Evolutionary conservation across 768 basidiomycete genomes (phyloP), one percentile per base, ranked within the genome.

Genomic region (Gloeostereum incarnatum): DNA sequence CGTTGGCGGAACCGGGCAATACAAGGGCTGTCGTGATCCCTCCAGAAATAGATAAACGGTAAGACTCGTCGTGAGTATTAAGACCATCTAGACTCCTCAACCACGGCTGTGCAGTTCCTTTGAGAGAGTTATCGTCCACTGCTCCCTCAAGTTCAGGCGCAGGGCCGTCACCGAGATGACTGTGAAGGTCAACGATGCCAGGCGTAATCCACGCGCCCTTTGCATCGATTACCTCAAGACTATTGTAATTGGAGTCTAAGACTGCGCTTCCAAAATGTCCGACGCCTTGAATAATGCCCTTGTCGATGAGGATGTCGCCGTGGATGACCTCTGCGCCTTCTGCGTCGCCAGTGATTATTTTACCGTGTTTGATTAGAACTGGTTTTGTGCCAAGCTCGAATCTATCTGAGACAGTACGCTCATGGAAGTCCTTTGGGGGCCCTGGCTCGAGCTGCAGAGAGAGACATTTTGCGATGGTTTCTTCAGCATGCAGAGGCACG

Each of bases 21-120:
- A 91, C 63, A 23, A 87, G 65, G 2, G 81, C 68, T 0, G 83
- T 82, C 1, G 88, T 90, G 10, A 90, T 71, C 7, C 90, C 89
- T 7, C 89, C 87, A 1, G 86, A 60, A 41, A 85, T 71, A n/a
- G 80, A 71, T 6, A 83, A 61, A 14, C 55, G 60, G 56, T 80
- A 88, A 0, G 84, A 68, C 13, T 75, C 71, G 53, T 91, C 87
- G 47, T 83, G 84, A 0, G 85, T 87, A 52, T 91, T 88, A 36
- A 91, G 63, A 0, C 72, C 86, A 48, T 93, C 88, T 9, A 90
- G 55, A 20, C 75, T 78, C 24, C 85, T 69, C 6, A 91, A 64
- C 79, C 79, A 83, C 11, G 74, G 75, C 32, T 62, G 60, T 2
- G 63, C 51, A 9, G 56, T 65, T 13, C 59, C 66, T 37, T 73